Conservation (phyloP, 768 basidiomycete species). For the Naganishia vishniacii region DNA sequence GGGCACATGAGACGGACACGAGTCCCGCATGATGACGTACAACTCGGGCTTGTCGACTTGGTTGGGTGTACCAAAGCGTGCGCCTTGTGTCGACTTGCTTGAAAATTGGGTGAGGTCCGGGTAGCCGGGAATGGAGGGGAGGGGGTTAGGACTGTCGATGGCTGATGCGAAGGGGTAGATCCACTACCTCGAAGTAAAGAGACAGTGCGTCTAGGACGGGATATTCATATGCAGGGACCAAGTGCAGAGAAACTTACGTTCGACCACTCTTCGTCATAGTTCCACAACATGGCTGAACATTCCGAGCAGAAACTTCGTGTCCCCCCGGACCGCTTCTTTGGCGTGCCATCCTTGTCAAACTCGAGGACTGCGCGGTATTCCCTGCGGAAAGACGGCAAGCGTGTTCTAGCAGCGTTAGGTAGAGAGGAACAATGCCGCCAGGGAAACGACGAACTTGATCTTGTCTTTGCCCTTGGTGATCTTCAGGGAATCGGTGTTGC, state of each 20-base stretch:
- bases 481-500: conserved; percentile 40
- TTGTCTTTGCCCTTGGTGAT: conserved; percentile 43
- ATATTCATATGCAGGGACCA: neutral
- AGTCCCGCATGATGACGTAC: conserved; percentile 38
- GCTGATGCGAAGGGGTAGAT: conserved; percentile 47
- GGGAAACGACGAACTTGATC: conserved; percentile 37
- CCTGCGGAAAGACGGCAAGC: conserved; percentile 19
- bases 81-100: neutral
- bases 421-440: neutral
- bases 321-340: conserved; percentile 30
- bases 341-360: conserved; percentile 38
- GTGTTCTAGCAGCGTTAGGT: neutral
- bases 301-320: conserved; percentile 42
- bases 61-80: neutral
- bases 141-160: conserved; percentile 43
- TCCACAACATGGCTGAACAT: conserved; percentile 47
- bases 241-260: conserved; percentile 31
- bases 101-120: neutral
- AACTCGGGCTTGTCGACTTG: conserved; percentile 28
- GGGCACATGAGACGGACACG: conserved; percentile 38
- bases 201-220: neutral
- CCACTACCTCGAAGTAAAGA: conserved; percentile 41
- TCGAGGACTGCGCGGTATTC: conserved; percentile 37
- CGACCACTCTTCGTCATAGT: conserved; percentile 43
- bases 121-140: conserved; percentile 37